Evolutionary conservation across 495 filamentous ascomycete species (phyloP).

Genomic region (Tuber indicum): DNA sequence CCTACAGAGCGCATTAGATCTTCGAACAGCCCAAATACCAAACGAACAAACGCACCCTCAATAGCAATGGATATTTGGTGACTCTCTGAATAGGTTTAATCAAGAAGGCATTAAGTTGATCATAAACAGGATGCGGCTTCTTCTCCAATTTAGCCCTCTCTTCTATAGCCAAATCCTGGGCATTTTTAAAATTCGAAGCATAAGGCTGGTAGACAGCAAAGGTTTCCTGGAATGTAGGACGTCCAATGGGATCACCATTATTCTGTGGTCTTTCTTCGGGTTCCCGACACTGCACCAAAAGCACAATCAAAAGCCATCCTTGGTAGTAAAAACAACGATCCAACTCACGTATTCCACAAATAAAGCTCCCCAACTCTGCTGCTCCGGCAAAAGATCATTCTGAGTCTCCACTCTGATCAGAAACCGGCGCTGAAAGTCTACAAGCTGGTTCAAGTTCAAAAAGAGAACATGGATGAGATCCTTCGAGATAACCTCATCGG

Average conservation of each 20-base stretch:
- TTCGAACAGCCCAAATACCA: background rate
- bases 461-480: slow-evolving; percentile 93
- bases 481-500: slow-evolving; percentile 77
- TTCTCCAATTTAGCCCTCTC: slow-evolving; percentile 33
- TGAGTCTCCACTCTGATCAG: slow-evolving; percentile 92
- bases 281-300: slow-evolving; percentile 24
- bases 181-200: slow-evolving; percentile 63
- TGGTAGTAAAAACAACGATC: slow-evolving; percentile 2
- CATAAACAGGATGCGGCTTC: slow-evolving; percentile 40
- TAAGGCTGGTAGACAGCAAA: slow-evolving; percentile 93
- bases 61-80: slow-evolving; percentile 84
- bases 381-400: slow-evolving; percentile 67
- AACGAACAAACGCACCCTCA: slow-evolving; percentile 57
- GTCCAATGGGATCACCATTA: slow-evolving; percentile 32
- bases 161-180: slow-evolving; percentile 39
- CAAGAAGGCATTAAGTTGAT: slow-evolving; percentile 71
- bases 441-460: slow-evolving; percentile 83
- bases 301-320: slow-evolving; percentile 13
- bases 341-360: slow-evolving; percentile 57
- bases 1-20: slow-evolving; percentile 49
- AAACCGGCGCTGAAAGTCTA: slow-evolving; percentile 93
- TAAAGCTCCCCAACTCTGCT: slow-evolving; percentile 84
- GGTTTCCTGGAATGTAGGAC: slow-evolving; percentile 53
- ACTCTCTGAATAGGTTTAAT: slow-evolving; percentile 94
- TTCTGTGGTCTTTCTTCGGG: slow-evolving; percentile 32